Evolutionary conservation across 768 basidiomycete genomes (phyloP).

Genomic region (Suillus decipiens): DNA sequence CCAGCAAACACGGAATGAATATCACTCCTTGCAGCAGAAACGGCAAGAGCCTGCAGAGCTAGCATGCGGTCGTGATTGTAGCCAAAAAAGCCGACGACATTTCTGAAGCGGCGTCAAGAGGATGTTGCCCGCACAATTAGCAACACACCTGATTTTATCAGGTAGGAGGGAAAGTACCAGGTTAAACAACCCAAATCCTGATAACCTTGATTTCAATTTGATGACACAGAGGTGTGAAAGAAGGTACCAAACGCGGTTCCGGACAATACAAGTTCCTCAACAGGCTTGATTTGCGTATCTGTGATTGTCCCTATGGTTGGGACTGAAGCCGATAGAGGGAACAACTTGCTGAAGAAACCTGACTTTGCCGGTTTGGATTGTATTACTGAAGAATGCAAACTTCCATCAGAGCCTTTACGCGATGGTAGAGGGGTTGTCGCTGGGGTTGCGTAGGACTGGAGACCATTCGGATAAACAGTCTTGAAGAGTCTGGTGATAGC

Average conservation of each 20-base stretch:
- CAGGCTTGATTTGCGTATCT: conserved; percentile 47
- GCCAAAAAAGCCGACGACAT: conserved; percentile 74
- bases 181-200: conserved; percentile 71
- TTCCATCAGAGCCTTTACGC: conserved; percentile 34
- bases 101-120: conserved; percentile 38
- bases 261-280: conserved; percentile 73
- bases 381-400: conserved; percentile 20
- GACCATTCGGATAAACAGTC: conserved; percentile 62
- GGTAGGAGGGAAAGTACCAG: conserved; percentile 78
- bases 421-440: conserved; percentile 37
- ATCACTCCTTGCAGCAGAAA: conserved; percentile 66
- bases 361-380: conserved; percentile 20
- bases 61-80: conserved; percentile 72
- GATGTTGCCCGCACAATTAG: background rate
- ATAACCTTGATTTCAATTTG: conserved; percentile 3
- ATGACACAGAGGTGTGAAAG: conserved; percentile 4
- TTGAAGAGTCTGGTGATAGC: conserved; percentile 57
- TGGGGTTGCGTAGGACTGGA: conserved; percentile 47
- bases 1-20: conserved; percentile 79
- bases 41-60: conserved; percentile 66
- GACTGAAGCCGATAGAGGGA: conserved; percentile 17
- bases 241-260: conserved; percentile 75
- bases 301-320: conserved; percentile 22
- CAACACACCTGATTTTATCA: conserved; percentile 61
- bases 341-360: conserved; percentile 43